Evolutionary conservation across 495 filamentous ascomycete species (phyloP), one percentile per base, ranked within the genome.

Genomic region (Daldinia bambusicola): DNA sequence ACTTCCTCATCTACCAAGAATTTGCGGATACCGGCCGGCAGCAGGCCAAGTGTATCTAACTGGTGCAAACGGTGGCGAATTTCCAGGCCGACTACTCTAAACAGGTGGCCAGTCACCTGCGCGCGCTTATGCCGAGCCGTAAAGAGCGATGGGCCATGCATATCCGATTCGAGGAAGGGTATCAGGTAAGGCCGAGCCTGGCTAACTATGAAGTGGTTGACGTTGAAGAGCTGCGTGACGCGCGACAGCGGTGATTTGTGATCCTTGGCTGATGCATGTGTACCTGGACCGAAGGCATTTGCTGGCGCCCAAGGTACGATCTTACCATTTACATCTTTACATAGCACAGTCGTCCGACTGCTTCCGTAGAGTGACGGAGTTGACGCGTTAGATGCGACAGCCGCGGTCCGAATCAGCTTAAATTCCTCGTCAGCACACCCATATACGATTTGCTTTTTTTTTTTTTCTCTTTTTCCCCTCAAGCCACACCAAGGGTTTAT

Each of bases 171-270:
- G 2, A 97, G 82, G 74, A 97, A 97, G 2, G 95, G 95, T n/a
- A 91, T 88, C 16, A 94, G 80, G 76, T 93, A 93, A 0, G 91
- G 92, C 4, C 92, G 86, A 0, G 91, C 90, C 78, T 93, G 92
- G 65, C 87, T 90, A 66, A 94, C 88, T 66, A 94, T 89, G 82
- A 92, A 94, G 82, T 94, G 92, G 79, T 93, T 94, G 69, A 97
- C 90, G 77, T 97, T 97, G 86, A 97, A 97, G 31, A 97, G 89
- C 78, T 97, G 92, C 6, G 93, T 90, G 59, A 97, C 91, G 50
- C 95, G 89, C 40, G 88, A 84, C 4, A 97, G 86, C 0, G 95
- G 95, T 1, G 92, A 92, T 75, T 95, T 90, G 50, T 88, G 89
- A 65, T 93, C 93, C 43, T 84, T 86, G 79, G 92, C 91, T 34